A percentile compares a stretch with the other conserved stretches of the same genome.
phyloP scores from a whole-genome alignment of 1,284 basidiomycete genomes.

The Heterobasidion occidentale region DNA sequence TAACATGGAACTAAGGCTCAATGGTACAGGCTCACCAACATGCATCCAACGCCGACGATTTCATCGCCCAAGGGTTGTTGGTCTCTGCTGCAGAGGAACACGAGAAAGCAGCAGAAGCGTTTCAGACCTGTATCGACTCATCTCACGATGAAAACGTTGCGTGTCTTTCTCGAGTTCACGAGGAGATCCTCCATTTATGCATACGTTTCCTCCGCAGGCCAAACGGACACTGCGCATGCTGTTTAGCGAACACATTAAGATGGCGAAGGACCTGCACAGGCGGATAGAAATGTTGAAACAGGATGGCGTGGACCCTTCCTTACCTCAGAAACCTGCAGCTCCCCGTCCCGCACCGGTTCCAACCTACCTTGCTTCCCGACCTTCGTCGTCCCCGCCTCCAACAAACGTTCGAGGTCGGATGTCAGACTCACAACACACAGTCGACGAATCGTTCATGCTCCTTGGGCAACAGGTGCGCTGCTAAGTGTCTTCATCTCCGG shows the following conservation, averaged over 20 bases:
- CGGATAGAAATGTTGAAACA: conserved; percentile 60
- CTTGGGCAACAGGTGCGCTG: conserved; percentile 54
- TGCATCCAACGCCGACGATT: conserved; percentile 71
- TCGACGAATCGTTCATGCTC: conserved; percentile 81
- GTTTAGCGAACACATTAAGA: conserved; percentile 62
- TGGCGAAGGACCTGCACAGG: conserved; percentile 60
- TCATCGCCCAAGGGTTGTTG: conserved; percentile 50
- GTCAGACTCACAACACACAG: conserved; percentile 64
- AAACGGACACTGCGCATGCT: conserved; percentile 69
- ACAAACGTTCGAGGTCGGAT: conserved; percentile 29
- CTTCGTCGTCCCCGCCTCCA: conserved; percentile 10
- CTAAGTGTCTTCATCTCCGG: background rate
- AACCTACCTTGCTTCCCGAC: conserved; percentile 10
- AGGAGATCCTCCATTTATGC: conserved; percentile 9
- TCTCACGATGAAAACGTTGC: conserved; percentile 64
- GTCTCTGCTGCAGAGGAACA: conserved; percentile 60
- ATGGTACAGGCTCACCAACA: conserved; percentile 66
- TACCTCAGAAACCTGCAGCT: conserved; percentile 31
- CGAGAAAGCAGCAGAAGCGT: conserved; percentile 64
- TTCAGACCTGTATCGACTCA: conserved; percentile 59
- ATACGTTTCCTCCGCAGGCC: conserved; percentile 36
- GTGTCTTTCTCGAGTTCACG: conserved; percentile 11
- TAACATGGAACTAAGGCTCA: background rate
- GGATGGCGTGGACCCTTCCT: conserved; percentile 65
- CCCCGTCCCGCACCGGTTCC: conserved; percentile 13